These are phyloP conservation scores for Alternaria sp. DNA, from an alignment of 2,329 filamentous ascomycete species.

Conservation along the genomic window DNA sequence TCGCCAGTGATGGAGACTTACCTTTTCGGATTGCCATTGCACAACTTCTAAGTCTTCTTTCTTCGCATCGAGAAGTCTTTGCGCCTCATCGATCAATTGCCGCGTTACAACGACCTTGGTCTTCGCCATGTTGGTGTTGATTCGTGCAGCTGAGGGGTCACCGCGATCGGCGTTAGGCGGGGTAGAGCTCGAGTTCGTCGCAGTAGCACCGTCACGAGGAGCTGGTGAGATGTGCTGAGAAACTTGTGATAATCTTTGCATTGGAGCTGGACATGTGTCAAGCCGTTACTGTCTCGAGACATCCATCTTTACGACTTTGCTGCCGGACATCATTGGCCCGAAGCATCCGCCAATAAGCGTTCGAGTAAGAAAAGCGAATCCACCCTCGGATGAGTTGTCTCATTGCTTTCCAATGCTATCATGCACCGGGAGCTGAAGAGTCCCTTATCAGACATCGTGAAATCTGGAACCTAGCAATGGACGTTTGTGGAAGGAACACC, in stretches of 20 bases:
- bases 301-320: neutral
- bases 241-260: slow-evolving; percentile 16
- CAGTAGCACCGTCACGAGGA: neutral
- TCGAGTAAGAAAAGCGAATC: neutral
- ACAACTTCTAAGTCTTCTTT: slow-evolving; percentile 29
- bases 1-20: neutral
- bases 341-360: slow-evolving; percentile 30
- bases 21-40: slow-evolving; percentile 39
- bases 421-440: neutral
- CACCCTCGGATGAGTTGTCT: neutral
- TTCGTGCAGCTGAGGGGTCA: slow-evolving; percentile 10
- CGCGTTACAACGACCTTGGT: slow-evolving; percentile 40
- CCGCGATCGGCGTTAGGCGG: slow-evolving; percentile 24
- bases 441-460: neutral
- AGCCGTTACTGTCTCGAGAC: neutral
- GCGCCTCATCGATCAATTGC: slow-evolving; percentile 29
- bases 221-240: slow-evolving; percentile 12
- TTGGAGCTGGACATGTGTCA: neutral
- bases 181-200: slow-evolving; percentile 9
- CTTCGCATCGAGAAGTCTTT: slow-evolving; percentile 25
- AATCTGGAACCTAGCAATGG: accelerated
- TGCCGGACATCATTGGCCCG: slow-evolving; percentile 16
- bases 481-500: neutral
- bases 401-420: neutral
- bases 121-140: slow-evolving; percentile 26